Evolutionary conservation across 179 eudicot species (phyloP), one percentile per base, ranked within the genome.

Genomic region (Spinacia oleracea): DNA sequence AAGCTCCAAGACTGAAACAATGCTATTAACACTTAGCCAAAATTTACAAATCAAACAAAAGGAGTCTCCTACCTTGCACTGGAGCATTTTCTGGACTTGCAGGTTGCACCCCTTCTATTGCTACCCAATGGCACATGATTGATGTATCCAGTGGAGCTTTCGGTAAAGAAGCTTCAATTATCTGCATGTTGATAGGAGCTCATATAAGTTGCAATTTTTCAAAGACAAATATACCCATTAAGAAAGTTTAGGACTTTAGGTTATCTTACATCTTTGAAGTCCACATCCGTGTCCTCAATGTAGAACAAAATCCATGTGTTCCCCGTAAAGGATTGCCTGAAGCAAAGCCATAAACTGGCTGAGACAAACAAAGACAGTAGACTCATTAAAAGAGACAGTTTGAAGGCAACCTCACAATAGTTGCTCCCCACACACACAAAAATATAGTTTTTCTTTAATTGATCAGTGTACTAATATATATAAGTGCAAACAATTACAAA

Each of bases 81-180:
- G 94, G 91, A 82, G 97, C 89, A 84, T 93, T 93, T 81, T 91
- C 96, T 31, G 98, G 97, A 81, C 90, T 91, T 16, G 92, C 93
- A 82, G 98, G 98, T 83, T 95, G 98, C 70, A 95, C 92, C 38
- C 98, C 98, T 86, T 95, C 98, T 79, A 95, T 89, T 79, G 98
- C 98, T 74, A 93, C 87, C 98, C 98, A 93, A 76, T 95, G 98
- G 82, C 89, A 85, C 79, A 81, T 77, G 74, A 95, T 78, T 29
- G 93, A 81, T 66, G 96, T 88, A 82, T 95, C 98, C n/a, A 86
- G 90, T 76, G 98, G 97, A 63, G 97, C 92, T 84, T 87, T 95
- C 7, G 98, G 94, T 77, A 93, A 80, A 78, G 98, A 97, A 67
- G 97, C 93, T 86, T 95, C 97, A 89, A 95, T 95, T 66, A 95